Evolutionary conservation across 495 filamentous ascomycete genomes (phyloP).

Genomic region (Cryomyces minteri): DNA sequence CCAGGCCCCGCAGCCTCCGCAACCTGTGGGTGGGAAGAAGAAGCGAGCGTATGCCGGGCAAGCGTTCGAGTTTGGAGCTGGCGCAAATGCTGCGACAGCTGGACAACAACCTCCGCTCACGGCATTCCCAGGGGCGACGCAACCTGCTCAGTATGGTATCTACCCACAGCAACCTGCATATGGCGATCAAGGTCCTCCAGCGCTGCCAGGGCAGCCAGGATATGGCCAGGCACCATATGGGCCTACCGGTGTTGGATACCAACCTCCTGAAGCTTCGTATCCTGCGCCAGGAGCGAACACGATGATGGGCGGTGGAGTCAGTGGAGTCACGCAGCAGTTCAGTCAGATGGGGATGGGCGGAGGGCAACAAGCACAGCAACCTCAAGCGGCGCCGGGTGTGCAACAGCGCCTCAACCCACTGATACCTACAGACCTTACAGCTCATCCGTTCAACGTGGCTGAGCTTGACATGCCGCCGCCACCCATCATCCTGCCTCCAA

Average conservation of each 20-base stretch:
- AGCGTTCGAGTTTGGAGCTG: slow-evolving; percentile 82
- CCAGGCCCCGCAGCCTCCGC: slow-evolving; percentile 14
- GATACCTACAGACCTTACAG: slow-evolving; percentile 77
- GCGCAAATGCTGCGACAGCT: slow-evolving; percentile 62
- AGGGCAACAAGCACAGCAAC: no score
- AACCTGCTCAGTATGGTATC: background rate
- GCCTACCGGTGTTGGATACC: slow-evolving; percentile 38
- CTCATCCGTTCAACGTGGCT: slow-evolving; percentile 80
- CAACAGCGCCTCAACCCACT: slow-evolving; percentile 62
- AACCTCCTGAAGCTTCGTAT: slow-evolving; percentile 49
- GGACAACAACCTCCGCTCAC: slow-evolving; percentile 24
- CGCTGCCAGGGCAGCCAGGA: slow-evolving; percentile 3
- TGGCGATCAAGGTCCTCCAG: slow-evolving; percentile 6
- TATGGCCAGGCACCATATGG: slow-evolving; percentile 25
- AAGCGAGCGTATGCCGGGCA: slow-evolving; percentile 86
- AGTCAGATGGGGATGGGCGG: slow-evolving; percentile 59
- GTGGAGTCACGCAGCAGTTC: slow-evolving; percentile 67
- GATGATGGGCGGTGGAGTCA: slow-evolving; percentile 32
- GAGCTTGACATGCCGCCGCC: slow-evolving; percentile 88
- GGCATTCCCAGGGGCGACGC: background rate
- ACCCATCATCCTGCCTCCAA: slow-evolving; percentile 75
- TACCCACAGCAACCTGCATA: slow-evolving; percentile 9
- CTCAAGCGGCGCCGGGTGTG: slow-evolving; percentile 30
- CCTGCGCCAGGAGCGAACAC: slow-evolving; percentile 28
- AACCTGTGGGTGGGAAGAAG: slow-evolving; percentile 40